These are phyloP conservation scores for Powellomyces hirtus DNA, from an alignment of 192 early-diverging fungal species.

Conservation along the genomic window DNA sequence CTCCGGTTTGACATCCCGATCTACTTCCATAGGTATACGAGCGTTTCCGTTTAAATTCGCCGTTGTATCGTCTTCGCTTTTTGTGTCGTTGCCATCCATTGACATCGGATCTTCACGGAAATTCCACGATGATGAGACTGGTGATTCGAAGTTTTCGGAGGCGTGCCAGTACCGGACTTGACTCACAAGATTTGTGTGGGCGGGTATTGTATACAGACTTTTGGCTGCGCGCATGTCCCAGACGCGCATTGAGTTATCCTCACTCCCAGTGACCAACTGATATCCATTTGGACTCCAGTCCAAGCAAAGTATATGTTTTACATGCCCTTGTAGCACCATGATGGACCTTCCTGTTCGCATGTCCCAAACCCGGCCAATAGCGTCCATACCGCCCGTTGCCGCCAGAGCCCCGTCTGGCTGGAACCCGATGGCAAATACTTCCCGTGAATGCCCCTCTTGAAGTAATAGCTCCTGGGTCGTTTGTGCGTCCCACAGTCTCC, in stretches of 20 bases:
- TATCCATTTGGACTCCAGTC: constrained; percentile 94
- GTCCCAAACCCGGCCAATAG: constrained; percentile 95
- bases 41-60: not conserved
- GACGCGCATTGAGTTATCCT: constrained; percentile 87
- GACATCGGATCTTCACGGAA: constrained; percentile 10
- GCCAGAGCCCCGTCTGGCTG: constrained; percentile 88
- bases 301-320: constrained; percentile 81
- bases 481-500: constrained; percentile 95
- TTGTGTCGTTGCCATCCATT: not conserved
- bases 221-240: constrained; percentile 87
- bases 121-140: constrained; percentile 25
- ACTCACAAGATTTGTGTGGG: constrained; percentile 86
- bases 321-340: constrained; percentile 86
- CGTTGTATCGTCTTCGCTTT: not conserved
- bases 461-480: constrained; percentile 72
- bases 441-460: constrained; percentile 93
- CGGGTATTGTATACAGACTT: constrained; percentile 80
- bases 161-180: constrained; percentile 66
- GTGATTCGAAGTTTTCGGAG: constrained; percentile 35
- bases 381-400: constrained; percentile 90
- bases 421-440: constrained; percentile 90
- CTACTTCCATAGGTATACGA: not conserved
- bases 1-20: not conserved
- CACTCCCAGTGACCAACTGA: constrained; percentile 86
- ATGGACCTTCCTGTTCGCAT: constrained; percentile 86